These are phyloP conservation scores for Ascoidea rubescens DNA, from an alignment of 805 yeast species.

Conservation along the genomic window DNA sequence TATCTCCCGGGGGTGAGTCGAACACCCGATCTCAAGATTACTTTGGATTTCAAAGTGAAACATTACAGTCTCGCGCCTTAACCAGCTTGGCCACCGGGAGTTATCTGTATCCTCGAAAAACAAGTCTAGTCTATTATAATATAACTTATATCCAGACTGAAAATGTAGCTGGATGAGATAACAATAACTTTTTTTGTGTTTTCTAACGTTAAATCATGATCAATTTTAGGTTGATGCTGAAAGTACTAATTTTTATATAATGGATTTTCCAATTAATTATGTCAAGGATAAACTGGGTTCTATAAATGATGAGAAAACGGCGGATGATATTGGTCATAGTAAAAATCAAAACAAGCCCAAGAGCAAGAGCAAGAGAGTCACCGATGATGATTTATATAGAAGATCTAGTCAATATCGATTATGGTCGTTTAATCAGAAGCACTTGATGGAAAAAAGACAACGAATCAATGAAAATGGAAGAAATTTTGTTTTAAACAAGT, in stretches of 20 bases:
- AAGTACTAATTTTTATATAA: too few relatives aligned
- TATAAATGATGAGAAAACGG: too few relatives aligned
- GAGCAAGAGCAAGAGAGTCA: slow-evolving; percentile 21
- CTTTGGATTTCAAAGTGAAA: too few relatives aligned
- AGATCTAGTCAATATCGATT: slow-evolving; percentile 69
- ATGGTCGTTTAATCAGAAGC: slow-evolving; percentile 71
- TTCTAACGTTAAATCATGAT: too few relatives aligned
- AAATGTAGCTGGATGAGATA: too few relatives aligned
- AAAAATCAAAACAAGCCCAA: not conserved
- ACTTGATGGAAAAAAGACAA: slow-evolving; percentile 33
- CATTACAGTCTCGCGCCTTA: not conserved
- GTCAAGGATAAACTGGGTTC: too few relatives aligned
- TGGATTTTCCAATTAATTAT: too few relatives aligned
- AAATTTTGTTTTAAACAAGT: slow-evolving; percentile 19
- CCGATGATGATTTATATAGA: slow-evolving; percentile 81
- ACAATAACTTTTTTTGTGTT: too few relatives aligned
- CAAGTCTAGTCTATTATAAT: too few relatives aligned
- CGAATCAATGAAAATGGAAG: slow-evolving; percentile 44
- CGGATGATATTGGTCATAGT: too few relatives aligned
- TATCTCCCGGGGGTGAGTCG: not conserved
- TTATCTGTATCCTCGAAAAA: slow-evolving; percentile 36
- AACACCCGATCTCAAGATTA: not conserved
- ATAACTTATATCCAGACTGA: too few relatives aligned
- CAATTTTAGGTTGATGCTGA: too few relatives aligned
- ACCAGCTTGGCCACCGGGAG: slow-evolving; percentile 14